Percentiles rank a stretch among this genome's conserved stretches.
phyloP scores from a whole-genome alignment of 345 rosid species.

The Salix viminalis region DNA sequence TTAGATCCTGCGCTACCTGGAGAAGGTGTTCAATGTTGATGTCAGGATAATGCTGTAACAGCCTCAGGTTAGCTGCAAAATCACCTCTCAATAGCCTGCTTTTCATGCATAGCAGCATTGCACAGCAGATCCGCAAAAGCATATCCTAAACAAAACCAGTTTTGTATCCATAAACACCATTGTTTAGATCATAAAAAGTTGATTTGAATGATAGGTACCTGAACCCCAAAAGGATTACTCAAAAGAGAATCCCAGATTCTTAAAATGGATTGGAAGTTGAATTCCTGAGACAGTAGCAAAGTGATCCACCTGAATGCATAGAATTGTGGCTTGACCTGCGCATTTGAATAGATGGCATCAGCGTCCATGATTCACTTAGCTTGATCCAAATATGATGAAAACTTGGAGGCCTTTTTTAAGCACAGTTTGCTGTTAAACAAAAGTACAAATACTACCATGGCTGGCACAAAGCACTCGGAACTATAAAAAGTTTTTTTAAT shows the following conservation, averaged over 20 bases:
- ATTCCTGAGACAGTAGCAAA: slow-evolving; percentile 68
- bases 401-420: not conserved
- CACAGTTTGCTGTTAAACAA: not conserved
- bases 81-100: slow-evolving; percentile 53
- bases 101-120: slow-evolving; percentile 57
- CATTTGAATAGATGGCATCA: slow-evolving; percentile 7
- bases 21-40: slow-evolving; percentile 52
- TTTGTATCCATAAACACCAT: not conserved
- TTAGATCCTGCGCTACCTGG: slow-evolving; percentile 51
- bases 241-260: slow-evolving; percentile 77
- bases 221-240: slow-evolving; percentile 56
- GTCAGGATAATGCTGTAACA: slow-evolving; percentile 61
- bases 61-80: slow-evolving; percentile 56
- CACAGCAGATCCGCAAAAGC: slow-evolving; percentile 68
- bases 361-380: not conserved
- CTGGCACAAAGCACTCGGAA: not conserved
- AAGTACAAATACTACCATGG: not conserved
- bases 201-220: slow-evolving; percentile 31
- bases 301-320: slow-evolving; percentile 75
- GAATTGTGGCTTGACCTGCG: slow-evolving; percentile 67
- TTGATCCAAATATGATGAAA: not conserved
- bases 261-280: slow-evolving; percentile 51
- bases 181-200: not conserved
- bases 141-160: slow-evolving; percentile 50
- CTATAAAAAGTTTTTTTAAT: not conserved